These are phyloP conservation scores for Petrea volubilis DNA, from an alignment of 257 asterid species.

Conservation along the genomic window DNA sequence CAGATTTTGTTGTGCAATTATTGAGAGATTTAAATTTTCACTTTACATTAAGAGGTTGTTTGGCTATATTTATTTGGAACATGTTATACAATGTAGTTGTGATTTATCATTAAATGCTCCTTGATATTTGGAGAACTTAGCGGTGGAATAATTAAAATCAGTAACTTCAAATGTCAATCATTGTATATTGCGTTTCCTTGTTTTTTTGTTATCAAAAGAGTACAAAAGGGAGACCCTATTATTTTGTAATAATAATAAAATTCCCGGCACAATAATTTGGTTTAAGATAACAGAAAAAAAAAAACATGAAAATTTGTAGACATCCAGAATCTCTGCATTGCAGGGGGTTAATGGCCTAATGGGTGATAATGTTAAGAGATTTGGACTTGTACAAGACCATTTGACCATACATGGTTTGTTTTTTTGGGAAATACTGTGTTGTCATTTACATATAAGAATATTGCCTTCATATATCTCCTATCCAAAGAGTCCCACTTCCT, in stretches of 20 bases:
- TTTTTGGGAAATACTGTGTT: too few relatives aligned
- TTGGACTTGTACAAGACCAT: neutral
- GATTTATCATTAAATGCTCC: neutral
- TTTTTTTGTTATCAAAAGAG: slow-evolving; percentile 9
- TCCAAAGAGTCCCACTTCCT: too few relatives aligned
- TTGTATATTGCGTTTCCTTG: neutral
- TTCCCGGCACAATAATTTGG: neutral
- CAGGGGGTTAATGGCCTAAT: neutral
- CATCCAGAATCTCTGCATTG: neutral
- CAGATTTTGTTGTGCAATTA: too few relatives aligned
- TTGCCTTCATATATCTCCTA: too few relatives aligned
- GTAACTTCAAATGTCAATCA: neutral
- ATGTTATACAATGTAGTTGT: too few relatives aligned
- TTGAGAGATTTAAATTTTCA: too few relatives aligned
- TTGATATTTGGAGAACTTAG: neutral
- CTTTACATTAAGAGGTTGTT: too few relatives aligned
- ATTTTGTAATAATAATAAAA: neutral
- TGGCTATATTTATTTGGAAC: too few relatives aligned
- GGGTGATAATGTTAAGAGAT: neutral
- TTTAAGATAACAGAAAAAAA: neutral
- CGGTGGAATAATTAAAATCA: neutral
- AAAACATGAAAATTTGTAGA: neutral
- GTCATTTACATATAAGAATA: too few relatives aligned
- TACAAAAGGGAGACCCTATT: slow-evolving; percentile 9
- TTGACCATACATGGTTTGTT: too few relatives aligned